These are phyloP conservation scores for Sclerotinia sclerotiorum DNA, from an alignment of 2,329 filamentous ascomycete species.

Conservation along the genomic window DNA sequence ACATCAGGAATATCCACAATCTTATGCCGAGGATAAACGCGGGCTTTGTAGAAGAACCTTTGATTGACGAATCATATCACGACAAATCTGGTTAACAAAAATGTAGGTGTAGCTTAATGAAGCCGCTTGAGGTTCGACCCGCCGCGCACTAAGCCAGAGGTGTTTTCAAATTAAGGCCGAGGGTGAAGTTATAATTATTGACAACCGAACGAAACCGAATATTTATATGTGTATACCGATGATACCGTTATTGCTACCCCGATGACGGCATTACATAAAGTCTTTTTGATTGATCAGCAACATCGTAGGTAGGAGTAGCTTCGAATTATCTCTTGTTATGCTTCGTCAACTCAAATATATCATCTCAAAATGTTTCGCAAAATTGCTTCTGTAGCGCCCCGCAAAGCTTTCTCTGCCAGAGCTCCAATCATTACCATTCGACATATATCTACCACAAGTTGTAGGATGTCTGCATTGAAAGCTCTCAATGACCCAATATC, in stretches of 20 bases:
- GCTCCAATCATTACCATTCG: conserved; percentile 28
- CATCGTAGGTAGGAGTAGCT: conserved; percentile 1
- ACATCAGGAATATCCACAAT: background rate
- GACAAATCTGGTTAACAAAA: rapidly evolving
- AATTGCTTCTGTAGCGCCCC: conserved; percentile 33
- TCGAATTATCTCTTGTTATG: background rate
- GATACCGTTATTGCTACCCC: background rate
- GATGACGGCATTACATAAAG: conserved; percentile 2
- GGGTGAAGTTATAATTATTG: background rate
- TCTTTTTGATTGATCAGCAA: conserved; percentile 4
- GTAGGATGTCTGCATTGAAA: conserved; percentile 34
- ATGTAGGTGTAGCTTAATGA: background rate
- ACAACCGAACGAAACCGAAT: conserved; percentile 16
- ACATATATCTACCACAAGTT: conserved; percentile 31
- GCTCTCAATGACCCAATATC: conserved; percentile 37
- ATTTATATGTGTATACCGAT: background rate
- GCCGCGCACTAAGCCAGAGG: rapidly evolving
- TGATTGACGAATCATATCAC: conserved; percentile 3
- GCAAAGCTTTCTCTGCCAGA: conserved; percentile 32
- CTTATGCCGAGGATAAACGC: conserved; percentile 22
- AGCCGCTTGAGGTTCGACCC: background rate
- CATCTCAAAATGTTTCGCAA: conserved; percentile 38
- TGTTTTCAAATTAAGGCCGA: too few species aligned
- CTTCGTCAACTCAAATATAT: conserved; percentile 8
- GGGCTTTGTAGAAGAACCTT: background rate